Evolutionary conservation across 768 basidiomycete species (phyloP).

Genomic region (Collybiopsis confluens): DNA sequence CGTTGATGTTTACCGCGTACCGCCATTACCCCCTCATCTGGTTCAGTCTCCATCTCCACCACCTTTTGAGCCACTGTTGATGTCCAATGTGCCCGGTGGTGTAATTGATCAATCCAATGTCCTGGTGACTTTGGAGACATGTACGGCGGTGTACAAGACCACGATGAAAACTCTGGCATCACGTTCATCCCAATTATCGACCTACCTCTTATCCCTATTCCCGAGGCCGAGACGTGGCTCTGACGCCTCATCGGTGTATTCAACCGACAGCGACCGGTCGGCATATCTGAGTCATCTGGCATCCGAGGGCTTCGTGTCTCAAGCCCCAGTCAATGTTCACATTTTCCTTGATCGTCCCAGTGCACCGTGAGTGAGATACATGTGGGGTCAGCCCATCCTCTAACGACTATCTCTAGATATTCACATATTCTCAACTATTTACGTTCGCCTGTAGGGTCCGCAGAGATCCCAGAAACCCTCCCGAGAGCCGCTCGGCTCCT

Average conservation of each 20-base stretch:
- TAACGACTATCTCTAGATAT: conserved; percentile 43
- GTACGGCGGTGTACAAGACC: conserved; percentile 60
- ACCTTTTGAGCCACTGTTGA: conserved; percentile 62
- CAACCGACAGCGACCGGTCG: conserved; percentile 47
- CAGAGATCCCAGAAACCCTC: conserved; percentile 46
- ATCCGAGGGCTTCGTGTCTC: conserved; percentile 50
- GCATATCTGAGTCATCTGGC: conserved; percentile 61
- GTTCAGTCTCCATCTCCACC: conserved; percentile 40
- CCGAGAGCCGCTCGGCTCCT: conserved; percentile 56
- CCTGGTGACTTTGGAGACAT: conserved; percentile 73
- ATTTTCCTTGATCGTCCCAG: conserved; percentile 80
- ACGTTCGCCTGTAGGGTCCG: conserved; percentile 45
- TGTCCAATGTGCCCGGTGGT: conserved; percentile 51
- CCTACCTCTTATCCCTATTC: conserved; percentile 48
- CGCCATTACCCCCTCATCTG: conserved; percentile 43
- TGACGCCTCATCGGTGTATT: conserved; percentile 52
- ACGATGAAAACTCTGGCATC: conserved; percentile 65
- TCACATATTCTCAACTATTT: conserved; percentile 68
- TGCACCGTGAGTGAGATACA: conserved; percentile 56
- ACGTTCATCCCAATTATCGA: conserved; percentile 61
- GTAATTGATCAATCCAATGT: conserved; percentile 53
- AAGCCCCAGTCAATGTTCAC: conserved; percentile 48
- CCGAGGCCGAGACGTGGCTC: conserved; percentile 32
- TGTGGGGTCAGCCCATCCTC: neutral
- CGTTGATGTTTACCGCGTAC: conserved; percentile 41